These are phyloP conservation scores for Phyllosticta citribraziliensis DNA, from an alignment of 2,329 filamentous ascomycete genomes.

Conservation along the genomic window DNA sequence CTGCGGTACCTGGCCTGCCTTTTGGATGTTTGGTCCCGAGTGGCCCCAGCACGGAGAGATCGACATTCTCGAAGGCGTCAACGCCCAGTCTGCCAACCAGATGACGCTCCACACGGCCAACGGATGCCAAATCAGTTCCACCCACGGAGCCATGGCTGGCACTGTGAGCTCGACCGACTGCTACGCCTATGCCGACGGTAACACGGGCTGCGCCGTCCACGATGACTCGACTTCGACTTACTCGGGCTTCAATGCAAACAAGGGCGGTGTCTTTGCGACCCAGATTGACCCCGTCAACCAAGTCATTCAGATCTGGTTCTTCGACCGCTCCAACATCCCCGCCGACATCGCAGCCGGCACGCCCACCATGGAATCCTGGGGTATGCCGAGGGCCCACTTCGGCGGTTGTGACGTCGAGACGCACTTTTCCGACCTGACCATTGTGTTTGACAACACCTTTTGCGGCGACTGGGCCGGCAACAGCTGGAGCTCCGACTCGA, in stretches of 20 bases:
- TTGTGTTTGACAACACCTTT: constrained; percentile 76
- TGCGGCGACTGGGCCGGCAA: constrained; percentile 80
- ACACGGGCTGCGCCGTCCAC: constrained; percentile 34
- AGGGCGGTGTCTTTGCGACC: constrained; percentile 38
- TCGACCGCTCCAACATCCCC: constrained; percentile 58
- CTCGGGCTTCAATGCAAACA: constrained; percentile 40
- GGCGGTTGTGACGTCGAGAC: constrained; percentile 60
- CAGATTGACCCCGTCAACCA: constrained; percentile 53
- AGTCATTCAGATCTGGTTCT: constrained; percentile 73
- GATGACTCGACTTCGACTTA: constrained; percentile 34
- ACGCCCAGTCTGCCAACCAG: constrained; percentile 31
- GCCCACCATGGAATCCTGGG: constrained; percentile 62
- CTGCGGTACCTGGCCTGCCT: constrained; percentile 40
- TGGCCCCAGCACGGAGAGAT: constrained; percentile 37
- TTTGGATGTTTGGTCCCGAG: constrained; percentile 30
- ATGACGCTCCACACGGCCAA: constrained; percentile 40
- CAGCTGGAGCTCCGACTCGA: constrained; percentile 48
- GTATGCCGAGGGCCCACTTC: constrained; percentile 59
- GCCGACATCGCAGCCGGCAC: constrained; percentile 47
- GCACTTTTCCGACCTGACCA: constrained; percentile 62
- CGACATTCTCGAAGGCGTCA: constrained; percentile 41
- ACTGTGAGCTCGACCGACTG: constrained; percentile 39
- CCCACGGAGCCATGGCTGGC: constrained; percentile 38
- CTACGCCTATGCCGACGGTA: constrained; percentile 34
- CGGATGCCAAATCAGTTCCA: constrained; percentile 32